These are phyloP conservation scores for Globisporangium mamillatum DNA, from an alignment of 352 stramenopile genomes.

Conservation along the genomic window DNA sequence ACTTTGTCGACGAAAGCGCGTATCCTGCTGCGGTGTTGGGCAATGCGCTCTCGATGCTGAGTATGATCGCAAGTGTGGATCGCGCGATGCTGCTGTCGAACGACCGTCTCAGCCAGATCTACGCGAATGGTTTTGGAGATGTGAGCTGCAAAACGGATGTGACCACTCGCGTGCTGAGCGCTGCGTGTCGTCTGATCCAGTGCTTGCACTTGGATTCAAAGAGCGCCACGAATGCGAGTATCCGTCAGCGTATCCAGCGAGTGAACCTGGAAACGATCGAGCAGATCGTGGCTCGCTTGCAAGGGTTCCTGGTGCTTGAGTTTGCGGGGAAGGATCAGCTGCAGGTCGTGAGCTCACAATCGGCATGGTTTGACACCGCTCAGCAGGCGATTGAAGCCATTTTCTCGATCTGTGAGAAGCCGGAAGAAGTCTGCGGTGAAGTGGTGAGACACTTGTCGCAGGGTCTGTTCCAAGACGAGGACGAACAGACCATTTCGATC, in stretches of 20 bases:
- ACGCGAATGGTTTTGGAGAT: constrained; percentile 55
- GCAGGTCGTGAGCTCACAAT: constrained; percentile 35
- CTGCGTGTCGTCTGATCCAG: constrained; percentile 63
- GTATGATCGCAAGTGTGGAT: constrained; percentile 69
- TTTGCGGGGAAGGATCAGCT: constrained; percentile 72
- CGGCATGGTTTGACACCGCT: constrained; percentile 90
- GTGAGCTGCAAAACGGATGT: constrained; percentile 46
- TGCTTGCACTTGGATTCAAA: constrained; percentile 59
- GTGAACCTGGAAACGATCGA: constrained; percentile 88
- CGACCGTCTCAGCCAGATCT: constrained; percentile 51
- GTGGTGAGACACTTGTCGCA: constrained; percentile 68
- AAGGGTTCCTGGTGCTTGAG: constrained; percentile 84
- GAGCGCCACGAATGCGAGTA: constrained; percentile 28
- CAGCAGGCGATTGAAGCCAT: constrained; percentile 92
- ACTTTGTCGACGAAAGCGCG: constrained; percentile 53
- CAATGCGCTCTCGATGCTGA: constrained; percentile 59
- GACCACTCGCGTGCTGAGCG: constrained; percentile 50
- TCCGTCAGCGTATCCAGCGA: constrained; percentile 49
- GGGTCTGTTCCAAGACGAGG: constrained; percentile 57
- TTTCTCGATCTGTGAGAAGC: constrained; percentile 88
- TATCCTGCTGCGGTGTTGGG: constrained; percentile 59
- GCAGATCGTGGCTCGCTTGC: constrained; percentile 86
- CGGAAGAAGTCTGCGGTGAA: constrained; percentile 78
- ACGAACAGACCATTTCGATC: constrained; percentile 55
- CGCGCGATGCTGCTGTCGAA: constrained; percentile 61